These are phyloP conservation scores for Trichoderma parareesei DNA, from an alignment of 495 filamentous ascomycete species.

Conservation along the genomic window DNA sequence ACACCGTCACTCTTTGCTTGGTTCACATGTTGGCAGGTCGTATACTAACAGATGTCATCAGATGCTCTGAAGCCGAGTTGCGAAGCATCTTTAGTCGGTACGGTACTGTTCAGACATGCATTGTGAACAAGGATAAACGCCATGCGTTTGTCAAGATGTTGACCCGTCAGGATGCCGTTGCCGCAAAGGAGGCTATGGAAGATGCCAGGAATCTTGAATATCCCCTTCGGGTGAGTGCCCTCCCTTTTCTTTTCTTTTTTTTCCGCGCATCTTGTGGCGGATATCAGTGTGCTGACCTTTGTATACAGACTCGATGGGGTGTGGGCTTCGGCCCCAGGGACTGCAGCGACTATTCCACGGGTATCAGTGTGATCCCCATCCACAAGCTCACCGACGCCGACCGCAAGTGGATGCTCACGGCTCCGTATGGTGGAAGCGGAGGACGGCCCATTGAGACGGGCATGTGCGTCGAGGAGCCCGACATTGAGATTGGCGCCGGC, in stretches of 20 bases:
- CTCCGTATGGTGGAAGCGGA: constrained; percentile 87
- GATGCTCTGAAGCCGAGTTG: constrained; percentile 63
- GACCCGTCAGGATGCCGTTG: constrained; percentile 72
- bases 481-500: constrained; percentile 96
- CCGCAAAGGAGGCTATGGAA: constrained; percentile 87
- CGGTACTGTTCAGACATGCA: constrained; percentile 89
- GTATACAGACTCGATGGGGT: constrained; percentile 78
- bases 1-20: constrained; percentile 11
- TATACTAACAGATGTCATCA: constrained; percentile 4
- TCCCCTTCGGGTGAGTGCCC: constrained; percentile 63
- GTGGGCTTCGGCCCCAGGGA: constrained; percentile 96
- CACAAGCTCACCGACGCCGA: constrained; percentile 89
- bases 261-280: neutral
- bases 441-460: constrained; percentile 71
- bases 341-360: constrained; percentile 90
- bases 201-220: constrained; percentile 61
- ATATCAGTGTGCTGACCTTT: constrained; percentile 18
- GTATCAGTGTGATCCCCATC: constrained; percentile 89
- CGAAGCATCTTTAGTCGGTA: constrained; percentile 67
- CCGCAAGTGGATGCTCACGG: constrained; percentile 92
- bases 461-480: constrained; percentile 90
- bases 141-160: constrained; percentile 99
- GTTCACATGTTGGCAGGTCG: constrained; percentile 14
- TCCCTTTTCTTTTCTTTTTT: neutral
- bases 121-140: constrained; percentile 93